Conservation (phyloP, 768 basidiomycete species). For the Mycena polygramma region DNA sequence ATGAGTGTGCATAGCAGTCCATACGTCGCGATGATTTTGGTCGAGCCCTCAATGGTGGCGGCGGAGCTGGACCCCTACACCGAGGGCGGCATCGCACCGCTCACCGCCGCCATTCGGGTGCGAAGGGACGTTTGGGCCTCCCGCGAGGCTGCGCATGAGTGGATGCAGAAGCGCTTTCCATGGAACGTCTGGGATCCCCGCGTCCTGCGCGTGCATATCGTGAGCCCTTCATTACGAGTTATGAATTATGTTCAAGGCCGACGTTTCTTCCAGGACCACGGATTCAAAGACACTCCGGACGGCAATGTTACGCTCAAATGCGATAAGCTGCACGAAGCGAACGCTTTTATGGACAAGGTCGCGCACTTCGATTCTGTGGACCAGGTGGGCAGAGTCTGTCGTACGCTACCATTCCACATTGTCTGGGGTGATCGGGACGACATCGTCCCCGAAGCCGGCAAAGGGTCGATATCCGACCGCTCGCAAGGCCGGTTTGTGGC, state of each 20-base stretch:
- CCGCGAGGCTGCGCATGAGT: conserved; percentile 44
- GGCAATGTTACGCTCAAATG: conserved; percentile 57
- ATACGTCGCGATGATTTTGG: conserved; percentile 25
- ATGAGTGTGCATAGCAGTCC: neutral
- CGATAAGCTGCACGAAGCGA: conserved; percentile 58
- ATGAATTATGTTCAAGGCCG: neutral
- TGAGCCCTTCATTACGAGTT: neutral
- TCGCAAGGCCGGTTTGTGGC: conserved; percentile 56
- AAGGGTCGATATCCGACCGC: conserved; percentile 56
- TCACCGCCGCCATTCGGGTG: conserved; percentile 37
- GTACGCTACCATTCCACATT: conserved; percentile 57
- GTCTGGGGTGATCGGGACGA: conserved; percentile 62
- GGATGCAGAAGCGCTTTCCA: conserved; percentile 38
- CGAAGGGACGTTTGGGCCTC: conserved; percentile 46
- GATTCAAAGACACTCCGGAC: conserved; percentile 33
- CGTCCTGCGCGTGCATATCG: neutral
- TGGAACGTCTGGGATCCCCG: conserved; percentile 50
- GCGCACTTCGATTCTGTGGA: conserved; percentile 57
- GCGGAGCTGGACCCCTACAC: conserved; percentile 40
- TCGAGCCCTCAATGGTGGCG: conserved; percentile 40
- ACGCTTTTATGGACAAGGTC: conserved; percentile 57
- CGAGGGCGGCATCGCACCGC: conserved; percentile 37
- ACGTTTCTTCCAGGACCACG: conserved; percentile 36
- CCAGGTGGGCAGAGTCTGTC: conserved; percentile 52
- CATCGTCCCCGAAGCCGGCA: conserved; percentile 58